Evolutionary conservation across 805 yeast genomes (phyloP).

Genomic region (Myxozyma sirexii): DNA sequence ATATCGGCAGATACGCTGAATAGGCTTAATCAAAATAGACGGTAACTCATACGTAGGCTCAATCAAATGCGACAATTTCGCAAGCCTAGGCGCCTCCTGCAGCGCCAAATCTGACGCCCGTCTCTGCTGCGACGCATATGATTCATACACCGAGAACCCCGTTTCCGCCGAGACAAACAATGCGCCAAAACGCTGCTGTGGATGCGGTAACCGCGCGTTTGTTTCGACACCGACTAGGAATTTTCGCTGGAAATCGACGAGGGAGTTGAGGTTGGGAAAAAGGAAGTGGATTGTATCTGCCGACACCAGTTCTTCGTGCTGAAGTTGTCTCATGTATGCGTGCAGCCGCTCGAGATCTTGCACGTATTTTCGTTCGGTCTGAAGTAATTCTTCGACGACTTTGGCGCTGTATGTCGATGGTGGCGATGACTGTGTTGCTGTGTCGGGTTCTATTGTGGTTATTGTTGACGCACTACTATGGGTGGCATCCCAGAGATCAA

Average conservation of each 20-base stretch:
- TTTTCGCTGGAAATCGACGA: conserved; percentile 90
- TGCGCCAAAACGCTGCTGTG: conserved; percentile 84
- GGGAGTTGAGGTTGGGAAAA: conserved; percentile 81
- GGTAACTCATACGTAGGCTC: conserved; percentile 89
- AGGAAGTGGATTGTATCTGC: conserved; percentile 78
- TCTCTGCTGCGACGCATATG: conserved; percentile 90
- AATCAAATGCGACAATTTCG: conserved; percentile 53
- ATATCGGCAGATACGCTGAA: conserved; percentile 94
- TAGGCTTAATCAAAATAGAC: conserved; percentile 87
- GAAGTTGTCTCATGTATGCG: conserved; percentile 67
- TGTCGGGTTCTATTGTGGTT: neutral
- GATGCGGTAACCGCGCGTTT: conserved; percentile 72
- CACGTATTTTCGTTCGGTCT: conserved; percentile 90
- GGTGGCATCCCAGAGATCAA: conserved; percentile 49
- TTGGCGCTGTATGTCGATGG: conserved; percentile 63
- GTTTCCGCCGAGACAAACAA: conserved; percentile 82
- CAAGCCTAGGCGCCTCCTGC: conserved; percentile 60
- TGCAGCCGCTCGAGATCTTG: conserved; percentile 78
- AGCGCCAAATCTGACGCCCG: conserved; percentile 80
- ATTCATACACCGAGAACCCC: conserved; percentile 81
- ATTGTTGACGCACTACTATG: neutral
- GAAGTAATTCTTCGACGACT: conserved; percentile 80
- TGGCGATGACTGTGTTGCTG: conserved; percentile 5
- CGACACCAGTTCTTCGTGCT: conserved; percentile 65
- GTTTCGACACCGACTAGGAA: conserved; percentile 87